Base-by-base conservation (phyloP, 805 yeast genomes). In the Pichia rugopelliculosa region DNA sequence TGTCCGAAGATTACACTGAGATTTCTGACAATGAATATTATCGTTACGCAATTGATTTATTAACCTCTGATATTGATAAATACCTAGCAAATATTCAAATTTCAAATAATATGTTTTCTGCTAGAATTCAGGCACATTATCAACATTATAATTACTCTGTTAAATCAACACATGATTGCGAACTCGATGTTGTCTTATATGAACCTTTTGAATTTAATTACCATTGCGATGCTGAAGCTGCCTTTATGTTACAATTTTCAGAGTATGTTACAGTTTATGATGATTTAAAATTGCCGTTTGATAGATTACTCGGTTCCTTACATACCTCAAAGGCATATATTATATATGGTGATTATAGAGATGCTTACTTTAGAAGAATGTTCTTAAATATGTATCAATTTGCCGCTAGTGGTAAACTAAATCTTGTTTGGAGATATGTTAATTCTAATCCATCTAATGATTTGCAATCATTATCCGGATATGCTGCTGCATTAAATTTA, bases 371-470 rank as follows among this genome's bases (percentile, higher is more conserved):
- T 55, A 67, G 68, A 15, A 67, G 67, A 6, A 82, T 85, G 66
- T 80, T 87, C 56, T 60, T 69, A 13, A 75, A 79, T 48, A 64
- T 91, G 44, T 73, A 70, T 49, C 74, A 76, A 36, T 79, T 81
- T 48, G 83, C 95, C 0, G 27, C 22, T 10, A 61, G 70, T 2
- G 91, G 86, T 0, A 85, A 86, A 57, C 59, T 89, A 24, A 73
- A 85, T 42, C 84, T 87, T 60, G 76, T 82, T 3, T 78, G 95
- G 84, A 75, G 96, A 55, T 82, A 88, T 56, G 70, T 78, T 12
- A 82, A 84, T 0, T 45, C 51, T 24, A 26, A 30, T 6, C 12
- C 24, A 7, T 33, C 24, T 2, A 20, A 30, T 17, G 56, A 61
- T 15, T 46, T 47, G 12, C 75, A 70, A 39, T 15, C 45, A 0